These are phyloP conservation scores for Dendrobium chrysotoxum DNA, from an alignment of 106 monocot genomes.

Conservation along the genomic window DNA sequence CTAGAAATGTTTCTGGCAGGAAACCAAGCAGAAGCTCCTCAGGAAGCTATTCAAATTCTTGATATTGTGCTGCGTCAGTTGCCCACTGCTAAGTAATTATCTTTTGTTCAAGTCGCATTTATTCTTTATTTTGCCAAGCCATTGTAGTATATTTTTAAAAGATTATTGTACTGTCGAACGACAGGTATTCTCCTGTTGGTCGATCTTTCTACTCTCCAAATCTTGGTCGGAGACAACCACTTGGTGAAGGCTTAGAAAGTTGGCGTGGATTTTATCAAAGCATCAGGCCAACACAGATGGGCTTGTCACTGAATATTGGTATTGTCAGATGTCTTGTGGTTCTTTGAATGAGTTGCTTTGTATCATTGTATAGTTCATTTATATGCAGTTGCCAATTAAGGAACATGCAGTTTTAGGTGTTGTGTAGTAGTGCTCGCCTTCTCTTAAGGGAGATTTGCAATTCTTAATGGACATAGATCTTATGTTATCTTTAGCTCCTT, in stretches of 20 bases:
- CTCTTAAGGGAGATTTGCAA: no score
- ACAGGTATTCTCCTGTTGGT: conserved; percentile 72
- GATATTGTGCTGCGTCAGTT: conserved; percentile 46
- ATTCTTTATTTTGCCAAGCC: not conserved
- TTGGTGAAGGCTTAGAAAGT: conserved; percentile 92
- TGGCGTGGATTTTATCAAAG: conserved; percentile 99
- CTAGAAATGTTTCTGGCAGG: conserved; percentile 33
- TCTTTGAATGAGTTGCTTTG: not conserved
- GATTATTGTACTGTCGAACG: not conserved
- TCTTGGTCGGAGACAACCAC: conserved; percentile 62
- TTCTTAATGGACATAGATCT: no score
- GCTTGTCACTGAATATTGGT: conserved; percentile 93
- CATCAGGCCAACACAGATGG: conserved; percentile 98
- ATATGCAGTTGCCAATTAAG: not conserved
- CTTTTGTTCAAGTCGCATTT: not conserved
- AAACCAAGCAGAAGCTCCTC: conserved; percentile 32
- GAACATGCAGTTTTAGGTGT: not conserved
- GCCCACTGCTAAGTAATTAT: conserved; percentile 20
- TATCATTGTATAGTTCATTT: not conserved
- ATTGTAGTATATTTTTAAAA: not conserved
- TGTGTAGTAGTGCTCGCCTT: no score
- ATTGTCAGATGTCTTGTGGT: not conserved
- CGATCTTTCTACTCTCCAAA: conserved; percentile 89
- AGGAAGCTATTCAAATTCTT: conserved; percentile 52
- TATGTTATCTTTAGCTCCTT: not conserved